These are phyloP conservation scores for Erysimum cheiranthoides DNA, from an alignment of 345 rosid genomes.

Conservation along the genomic window DNA sequence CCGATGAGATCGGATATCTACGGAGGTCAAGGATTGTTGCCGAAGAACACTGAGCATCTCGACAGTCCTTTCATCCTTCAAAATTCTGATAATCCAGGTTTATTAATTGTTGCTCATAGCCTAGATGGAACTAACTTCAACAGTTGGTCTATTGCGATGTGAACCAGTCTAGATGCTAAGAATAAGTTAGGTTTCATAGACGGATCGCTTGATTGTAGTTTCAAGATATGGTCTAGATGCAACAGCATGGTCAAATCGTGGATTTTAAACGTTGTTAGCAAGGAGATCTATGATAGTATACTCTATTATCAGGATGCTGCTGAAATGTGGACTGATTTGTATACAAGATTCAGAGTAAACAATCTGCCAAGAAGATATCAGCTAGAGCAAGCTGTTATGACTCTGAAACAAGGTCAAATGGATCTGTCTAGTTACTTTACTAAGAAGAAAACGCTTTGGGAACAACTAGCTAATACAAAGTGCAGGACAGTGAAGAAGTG, in stretches of 20 bases:
- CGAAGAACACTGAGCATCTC: no score
- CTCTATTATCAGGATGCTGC: not conserved
- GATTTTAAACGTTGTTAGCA: not conserved
- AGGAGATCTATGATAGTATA: not conserved
- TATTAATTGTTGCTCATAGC: not conserved
- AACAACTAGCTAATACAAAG: not conserved
- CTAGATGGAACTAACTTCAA: not conserved
- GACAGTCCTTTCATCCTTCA: no score
- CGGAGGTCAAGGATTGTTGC: no score
- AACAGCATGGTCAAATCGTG: not conserved
- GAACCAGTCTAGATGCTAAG: not conserved
- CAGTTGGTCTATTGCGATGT: not conserved
- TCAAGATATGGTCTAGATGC: not conserved
- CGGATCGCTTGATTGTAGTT: not conserved
- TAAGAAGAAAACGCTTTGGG: slow-evolving; percentile 1
- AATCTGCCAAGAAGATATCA: not conserved
- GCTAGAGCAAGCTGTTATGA: not conserved
- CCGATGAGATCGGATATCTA: no score
- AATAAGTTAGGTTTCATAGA: not conserved
- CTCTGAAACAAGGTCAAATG: fast-evolving
- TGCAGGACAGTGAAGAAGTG: not conserved
- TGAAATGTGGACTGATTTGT: not conserved
- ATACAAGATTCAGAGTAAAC: not conserved
- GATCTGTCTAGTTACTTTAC: not conserved
- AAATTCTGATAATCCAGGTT: not conserved